Evolutionary conservation across 1,284 basidiomycete genomes (phyloP), one percentile per base, ranked within the genome.

Genomic region (Microbotryum intermedium): DNA sequence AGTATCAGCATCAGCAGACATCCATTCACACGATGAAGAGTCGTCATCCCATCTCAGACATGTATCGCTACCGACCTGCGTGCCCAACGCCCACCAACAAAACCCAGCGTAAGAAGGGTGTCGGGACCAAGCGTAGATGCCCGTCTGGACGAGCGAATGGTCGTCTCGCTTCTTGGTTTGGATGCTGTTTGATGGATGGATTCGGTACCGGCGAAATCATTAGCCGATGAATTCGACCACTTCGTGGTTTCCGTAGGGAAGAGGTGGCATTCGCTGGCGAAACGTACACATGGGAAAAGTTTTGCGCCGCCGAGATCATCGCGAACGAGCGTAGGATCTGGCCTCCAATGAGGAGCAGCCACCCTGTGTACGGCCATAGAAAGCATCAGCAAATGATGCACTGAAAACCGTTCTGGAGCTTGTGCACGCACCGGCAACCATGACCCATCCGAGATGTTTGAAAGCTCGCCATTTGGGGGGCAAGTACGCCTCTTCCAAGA

Each of bases 61-160:
- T n/a, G n/a, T n/a, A n/a, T n/a, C n/a, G n/a, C n/a, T n/a, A 43
- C 57, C 10, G 25, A 64, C 68, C 61, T 72, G 71, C 0, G 93
- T 97, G 1, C 90, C 90, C 34, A 98, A 71, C 0, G 92, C 93
- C 94, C 94, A 98, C 75, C 94, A 97, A 76, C 88, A 95, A 79
- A 98, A 99, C 4, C 94, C 95, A 0, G 89, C 83, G 70, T 99
- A 99, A 0, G 92, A 95, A 10, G 95, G 95, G 74, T 99, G 95
- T 6, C 95, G 84, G 60, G 85, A 87, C 81, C 84, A 90, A 26
- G 80, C 78, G 68, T 95, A 95, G 57, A 97, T 80, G 20, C 92
- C 92, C 62, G 83, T 79, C 58, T 55, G 62, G 26, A 97, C 88
- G 8, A 97, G 80, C n/a, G 74, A 76, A 75, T 97, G 92, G 21